Evolutionary conservation across 1,139 yeast genomes (phyloP), one percentile per base, ranked within the genome.

Genomic region (Kazachstania sp.): DNA sequence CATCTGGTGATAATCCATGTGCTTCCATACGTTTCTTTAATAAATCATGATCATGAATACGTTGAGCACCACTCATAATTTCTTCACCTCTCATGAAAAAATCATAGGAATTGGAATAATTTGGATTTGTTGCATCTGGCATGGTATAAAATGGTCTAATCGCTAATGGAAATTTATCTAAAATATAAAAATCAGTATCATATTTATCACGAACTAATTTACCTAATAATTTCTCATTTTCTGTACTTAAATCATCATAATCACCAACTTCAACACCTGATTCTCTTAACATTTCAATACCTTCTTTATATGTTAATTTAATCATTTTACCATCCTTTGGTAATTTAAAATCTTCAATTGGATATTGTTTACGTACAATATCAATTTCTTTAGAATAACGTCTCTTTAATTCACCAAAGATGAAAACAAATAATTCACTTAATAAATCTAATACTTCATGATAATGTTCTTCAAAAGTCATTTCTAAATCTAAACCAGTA

Each of bases 51-150:
- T 94, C 98, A 68, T 92, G 99, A 60, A 92, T 79, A 78, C 99
- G 96, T 74, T 92, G 99, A 49, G 98, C 98, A 61, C 99, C 99
- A 23, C 97, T 88, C 61, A 92, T 74, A 61, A 92, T 92, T 72
- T 92, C 99, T 74, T 92, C 98, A 65, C 99, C 99, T 73, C 98
- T 84, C 97, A 92, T 92, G 76, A 94, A 94, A 81, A 94, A 92
- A 74, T 92, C 99, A 67, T 90, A 85, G 19, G 94, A 84, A 79
- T 92, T 92, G 57, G 97, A 88, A 73, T 88, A 88, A 61, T 83
- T 77, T 55, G 95, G 79, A 71, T 94, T 88, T 64, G 80, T 84
- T 16, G 97, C 77, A 67, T 90, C 97, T 53, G 98, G 97, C 98
- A 94, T 92, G 49, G 99, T 92, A 78, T 92, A 92, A 78, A 92